Evolutionary conservation across 805 yeast species (phyloP).

Genomic region (Candida golubevii): DNA sequence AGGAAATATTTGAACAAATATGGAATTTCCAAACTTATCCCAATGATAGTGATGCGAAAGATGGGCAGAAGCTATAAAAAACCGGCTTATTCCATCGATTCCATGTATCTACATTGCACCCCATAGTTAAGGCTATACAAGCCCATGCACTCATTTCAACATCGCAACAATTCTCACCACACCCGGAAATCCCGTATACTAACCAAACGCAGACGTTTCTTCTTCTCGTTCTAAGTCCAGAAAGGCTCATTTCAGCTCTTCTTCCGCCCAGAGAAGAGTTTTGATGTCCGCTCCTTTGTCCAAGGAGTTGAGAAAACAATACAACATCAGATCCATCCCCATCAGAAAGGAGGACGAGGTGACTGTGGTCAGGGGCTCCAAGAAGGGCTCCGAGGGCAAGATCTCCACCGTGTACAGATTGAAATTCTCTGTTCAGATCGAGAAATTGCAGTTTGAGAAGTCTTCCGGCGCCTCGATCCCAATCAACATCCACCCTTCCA

Average conservation of each 20-base stretch:
- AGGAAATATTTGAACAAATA: no score
- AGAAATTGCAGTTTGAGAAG: conserved; percentile 96
- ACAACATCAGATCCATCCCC: conserved; percentile 93
- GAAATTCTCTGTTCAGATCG: conserved; percentile 93
- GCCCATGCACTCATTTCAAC: background rate
- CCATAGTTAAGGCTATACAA: no score
- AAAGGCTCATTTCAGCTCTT: conserved; percentile 99
- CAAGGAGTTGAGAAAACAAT: conserved; percentile 96
- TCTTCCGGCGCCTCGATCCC: conserved; percentile 97
- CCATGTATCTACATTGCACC: no score
- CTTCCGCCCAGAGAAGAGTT: conserved; percentile 91
- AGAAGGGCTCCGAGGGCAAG: conserved; percentile 99
- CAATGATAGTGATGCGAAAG: no score
- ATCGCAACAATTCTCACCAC: background rate
- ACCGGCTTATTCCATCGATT: no score
- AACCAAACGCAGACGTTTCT: conserved; percentile 77
- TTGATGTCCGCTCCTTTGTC: conserved; percentile 98
- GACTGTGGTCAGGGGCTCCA: conserved; percentile 94
- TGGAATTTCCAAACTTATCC: no score
- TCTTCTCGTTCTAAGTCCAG: conserved; percentile 99
- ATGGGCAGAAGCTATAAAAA: no score
- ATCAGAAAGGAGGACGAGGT: conserved; percentile 98
- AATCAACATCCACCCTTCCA: conserved; percentile 96
- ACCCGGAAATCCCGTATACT: conserved; percentile 18
- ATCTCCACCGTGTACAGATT: conserved; percentile 98